phyloP scores from a whole-genome alignment of 2,329 filamentous ascomycete species.

The Colletotrichum sp. region DNA sequence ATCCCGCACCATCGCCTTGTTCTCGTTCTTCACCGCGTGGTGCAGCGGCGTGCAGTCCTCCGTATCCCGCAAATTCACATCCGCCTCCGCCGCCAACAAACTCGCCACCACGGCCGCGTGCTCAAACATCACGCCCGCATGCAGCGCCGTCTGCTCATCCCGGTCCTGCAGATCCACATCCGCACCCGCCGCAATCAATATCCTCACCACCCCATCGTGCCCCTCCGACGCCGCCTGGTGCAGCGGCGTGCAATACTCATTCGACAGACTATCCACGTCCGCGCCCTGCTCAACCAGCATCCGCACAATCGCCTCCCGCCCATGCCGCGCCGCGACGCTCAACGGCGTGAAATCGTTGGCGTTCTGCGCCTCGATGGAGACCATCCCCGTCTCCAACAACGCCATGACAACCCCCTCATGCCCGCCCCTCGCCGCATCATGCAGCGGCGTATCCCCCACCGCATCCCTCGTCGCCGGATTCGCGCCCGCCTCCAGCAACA shows the following conservation, averaged over 20 bases:
- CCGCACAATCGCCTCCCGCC: slow-evolving; percentile 22
- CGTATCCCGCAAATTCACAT: slow-evolving; percentile 15
- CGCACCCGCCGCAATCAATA: slow-evolving; percentile 22
- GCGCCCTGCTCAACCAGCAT: slow-evolving; percentile 24
- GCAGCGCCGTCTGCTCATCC: slow-evolving; percentile 23
- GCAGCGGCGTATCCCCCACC: slow-evolving; percentile 22
- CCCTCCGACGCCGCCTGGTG: slow-evolving; percentile 25
- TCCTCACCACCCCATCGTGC: slow-evolving; percentile 14
- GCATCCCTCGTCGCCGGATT: slow-evolving; percentile 22
- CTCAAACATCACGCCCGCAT: slow-evolving; percentile 23
- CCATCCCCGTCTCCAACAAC: slow-evolving; percentile 20
- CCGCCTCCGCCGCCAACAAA: slow-evolving; percentile 15
- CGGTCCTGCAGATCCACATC: slow-evolving; percentile 22
- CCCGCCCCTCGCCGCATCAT: slow-evolving; percentile 18
- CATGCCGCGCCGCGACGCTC: slow-evolving; percentile 18
- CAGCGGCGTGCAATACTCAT: slow-evolving; percentile 21
- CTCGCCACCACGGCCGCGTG: slow-evolving; percentile 21
- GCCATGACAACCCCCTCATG: slow-evolving; percentile 14
- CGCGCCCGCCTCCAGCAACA: slow-evolving; percentile 10
- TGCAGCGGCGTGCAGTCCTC: slow-evolving; percentile 24
- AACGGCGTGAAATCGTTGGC: slow-evolving; percentile 22
- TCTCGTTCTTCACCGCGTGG: slow-evolving; percentile 24
- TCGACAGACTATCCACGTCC: slow-evolving; percentile 19
- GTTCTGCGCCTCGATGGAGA: slow-evolving; percentile 22
- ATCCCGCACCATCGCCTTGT: slow-evolving; percentile 14